Conservation (phyloP, 208 protist species). For the Leishmania gerbilli region DNA sequence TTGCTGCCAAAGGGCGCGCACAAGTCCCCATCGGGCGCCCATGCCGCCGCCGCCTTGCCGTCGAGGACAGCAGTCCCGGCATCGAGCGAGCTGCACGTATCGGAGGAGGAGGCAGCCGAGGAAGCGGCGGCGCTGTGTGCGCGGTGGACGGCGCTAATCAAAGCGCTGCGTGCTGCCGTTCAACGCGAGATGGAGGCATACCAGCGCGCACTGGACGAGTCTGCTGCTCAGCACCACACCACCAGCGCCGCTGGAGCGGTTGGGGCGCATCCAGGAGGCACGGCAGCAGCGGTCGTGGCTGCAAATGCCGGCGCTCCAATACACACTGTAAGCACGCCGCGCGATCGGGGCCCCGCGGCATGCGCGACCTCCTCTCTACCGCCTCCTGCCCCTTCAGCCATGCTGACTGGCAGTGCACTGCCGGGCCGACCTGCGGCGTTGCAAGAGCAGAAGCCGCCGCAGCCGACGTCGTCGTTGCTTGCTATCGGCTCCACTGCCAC, state of each 20-base stretch:
- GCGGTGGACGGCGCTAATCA: conserved; percentile 27
- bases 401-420: not conserved
- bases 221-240: not conserved
- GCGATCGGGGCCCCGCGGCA: not conserved
- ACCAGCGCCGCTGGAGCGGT: not conserved
- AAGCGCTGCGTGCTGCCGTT: conserved; percentile 21
- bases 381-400: not conserved
- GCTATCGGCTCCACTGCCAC: not conserved
- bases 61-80: not conserved
- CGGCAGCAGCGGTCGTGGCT: not conserved
- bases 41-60: not conserved
- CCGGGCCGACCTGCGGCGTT: not conserved
- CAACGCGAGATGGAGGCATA: conserved; percentile 32
- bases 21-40: not conserved
- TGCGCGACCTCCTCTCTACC: not conserved
- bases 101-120: conserved; percentile 19
- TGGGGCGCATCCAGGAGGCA: not conserved
- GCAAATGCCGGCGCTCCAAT: not conserved
- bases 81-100: conserved; percentile 24
- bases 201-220: conserved; percentile 25
- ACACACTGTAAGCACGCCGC: not conserved
- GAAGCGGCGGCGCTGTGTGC: conserved; percentile 30
- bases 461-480: not conserved
- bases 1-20: not conserved
- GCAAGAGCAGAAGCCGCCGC: not conserved